phyloP scores from a whole-genome alignment of 163 green algal species.

The Scenedesmus sp. region DNA sequence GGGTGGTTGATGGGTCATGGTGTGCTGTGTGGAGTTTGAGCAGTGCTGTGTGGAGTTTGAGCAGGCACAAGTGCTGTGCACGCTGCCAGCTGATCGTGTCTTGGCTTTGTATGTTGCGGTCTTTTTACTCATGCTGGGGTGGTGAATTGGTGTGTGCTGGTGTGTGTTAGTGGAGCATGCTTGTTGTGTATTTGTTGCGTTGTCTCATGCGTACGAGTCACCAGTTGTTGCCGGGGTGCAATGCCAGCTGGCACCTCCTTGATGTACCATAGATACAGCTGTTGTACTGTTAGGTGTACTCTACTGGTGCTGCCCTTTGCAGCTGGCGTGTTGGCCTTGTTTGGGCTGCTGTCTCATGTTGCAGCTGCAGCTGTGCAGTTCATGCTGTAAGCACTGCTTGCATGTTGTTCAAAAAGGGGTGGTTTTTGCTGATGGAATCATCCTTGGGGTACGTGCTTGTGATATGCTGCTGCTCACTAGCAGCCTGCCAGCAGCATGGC shows the following conservation, averaged over 20 bases:
- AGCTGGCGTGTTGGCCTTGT: neutral
- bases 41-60: neutral
- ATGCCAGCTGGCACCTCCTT: neutral
- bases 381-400: neutral
- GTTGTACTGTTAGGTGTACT: neutral
- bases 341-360: neutral
- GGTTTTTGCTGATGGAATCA: neutral
- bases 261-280: conserved; percentile 1
- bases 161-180: neutral
- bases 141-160: neutral
- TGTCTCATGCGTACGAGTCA: neutral
- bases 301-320: neutral
- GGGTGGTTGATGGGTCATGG: neutral
- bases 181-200: neutral
- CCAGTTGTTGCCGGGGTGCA: neutral
- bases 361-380: neutral
- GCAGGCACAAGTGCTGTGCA: neutral
- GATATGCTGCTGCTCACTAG: neutral
- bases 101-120: neutral
- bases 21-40: neutral
- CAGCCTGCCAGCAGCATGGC: neutral
- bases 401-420: neutral
- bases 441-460: neutral
- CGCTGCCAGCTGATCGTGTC: neutral
- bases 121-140: neutral